phyloP scores from a whole-genome alignment of 2,329 filamentous ascomycete species.

The Aspergillus jensenii region DNA sequence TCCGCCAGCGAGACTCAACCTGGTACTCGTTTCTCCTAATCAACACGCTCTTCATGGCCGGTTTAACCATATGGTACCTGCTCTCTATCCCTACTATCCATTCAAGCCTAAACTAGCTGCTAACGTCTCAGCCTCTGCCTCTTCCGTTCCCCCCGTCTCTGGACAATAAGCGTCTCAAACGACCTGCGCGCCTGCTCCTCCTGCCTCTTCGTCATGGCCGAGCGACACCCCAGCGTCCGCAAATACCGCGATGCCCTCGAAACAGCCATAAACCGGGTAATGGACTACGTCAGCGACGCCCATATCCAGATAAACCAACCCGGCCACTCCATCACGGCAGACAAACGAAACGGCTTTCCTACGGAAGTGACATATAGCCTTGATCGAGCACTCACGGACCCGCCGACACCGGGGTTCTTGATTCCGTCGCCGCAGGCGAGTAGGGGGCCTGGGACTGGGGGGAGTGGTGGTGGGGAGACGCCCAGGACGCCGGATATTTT shows the following conservation, averaged over 20 bases:
- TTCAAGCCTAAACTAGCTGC: background rate
- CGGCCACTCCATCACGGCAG: background rate
- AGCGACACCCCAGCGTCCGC: slow-evolving; percentile 18
- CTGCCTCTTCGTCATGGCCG: slow-evolving; percentile 22
- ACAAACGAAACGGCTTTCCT: background rate
- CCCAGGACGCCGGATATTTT: background rate
- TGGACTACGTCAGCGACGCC: slow-evolving; percentile 14
- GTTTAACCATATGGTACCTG: slow-evolving; percentile 76
- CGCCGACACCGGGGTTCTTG: background rate
- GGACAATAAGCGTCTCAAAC: slow-evolving; percentile 20
- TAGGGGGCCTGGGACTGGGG: background rate
- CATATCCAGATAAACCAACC: background rate
- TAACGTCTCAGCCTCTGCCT: slow-evolving; percentile 16
- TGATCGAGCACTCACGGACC: background rate
- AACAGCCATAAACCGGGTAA: slow-evolving; percentile 18
- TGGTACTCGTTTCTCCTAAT: slow-evolving; percentile 90
- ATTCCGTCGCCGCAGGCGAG: slow-evolving; percentile 2
- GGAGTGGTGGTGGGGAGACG: background rate
- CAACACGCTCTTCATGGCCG: slow-evolving; percentile 96
- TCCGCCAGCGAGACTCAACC: slow-evolving; percentile 96
- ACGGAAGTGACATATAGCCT: background rate
- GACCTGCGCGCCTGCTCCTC: slow-evolving; percentile 24
- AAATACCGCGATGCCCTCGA: slow-evolving; percentile 22
- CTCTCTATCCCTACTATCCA: background rate
- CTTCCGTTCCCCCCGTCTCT: slow-evolving; percentile 20